Percentiles rank a stretch among this genome's conserved stretches.
phyloP scores from a whole-genome alignment of 257 asterid species.

The Nicotiana tomentosiformis region DNA sequence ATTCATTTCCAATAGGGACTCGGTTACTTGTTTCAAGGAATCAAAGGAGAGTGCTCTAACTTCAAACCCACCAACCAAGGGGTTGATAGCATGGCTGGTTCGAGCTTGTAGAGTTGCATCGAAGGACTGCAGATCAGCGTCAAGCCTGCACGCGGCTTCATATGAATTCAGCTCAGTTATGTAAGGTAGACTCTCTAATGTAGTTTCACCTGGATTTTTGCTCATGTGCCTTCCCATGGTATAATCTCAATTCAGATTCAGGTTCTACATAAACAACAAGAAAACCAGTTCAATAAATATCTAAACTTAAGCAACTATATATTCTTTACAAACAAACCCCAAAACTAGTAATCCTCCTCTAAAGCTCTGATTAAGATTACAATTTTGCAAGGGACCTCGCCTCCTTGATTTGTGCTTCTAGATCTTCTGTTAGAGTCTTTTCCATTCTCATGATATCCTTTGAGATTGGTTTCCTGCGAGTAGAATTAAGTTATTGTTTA shows the following conservation, averaged over 20 bases:
- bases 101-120: conserved; percentile 60
- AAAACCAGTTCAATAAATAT: background rate
- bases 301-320: background rate
- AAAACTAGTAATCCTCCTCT: background rate
- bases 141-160: conserved; percentile 74
- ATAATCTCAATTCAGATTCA: conserved; percentile 15
- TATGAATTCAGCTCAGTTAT: conserved; percentile 52
- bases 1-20: conserved; percentile 75
- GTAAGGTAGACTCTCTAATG: conserved; percentile 46
- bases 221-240: conserved; percentile 83
- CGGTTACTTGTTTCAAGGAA: conserved; percentile 72
- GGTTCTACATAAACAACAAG: background rate
- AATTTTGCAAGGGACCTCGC: too few relatives aligned
- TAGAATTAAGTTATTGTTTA: too few relatives aligned
- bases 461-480: too few relatives aligned
- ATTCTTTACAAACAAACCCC: background rate
- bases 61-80: conserved; percentile 83
- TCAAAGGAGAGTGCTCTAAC: conserved; percentile 79
- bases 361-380: background rate
- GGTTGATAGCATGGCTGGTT: conserved; percentile 52
- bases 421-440: too few relatives aligned
- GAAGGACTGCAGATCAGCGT: conserved; percentile 58
- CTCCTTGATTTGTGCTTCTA: too few relatives aligned
- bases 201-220: conserved; percentile 65
- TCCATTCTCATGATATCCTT: too few relatives aligned